Evolutionary conservation across 257 asterid genomes (phyloP).

Genomic region (Nicotiana undulata): DNA sequence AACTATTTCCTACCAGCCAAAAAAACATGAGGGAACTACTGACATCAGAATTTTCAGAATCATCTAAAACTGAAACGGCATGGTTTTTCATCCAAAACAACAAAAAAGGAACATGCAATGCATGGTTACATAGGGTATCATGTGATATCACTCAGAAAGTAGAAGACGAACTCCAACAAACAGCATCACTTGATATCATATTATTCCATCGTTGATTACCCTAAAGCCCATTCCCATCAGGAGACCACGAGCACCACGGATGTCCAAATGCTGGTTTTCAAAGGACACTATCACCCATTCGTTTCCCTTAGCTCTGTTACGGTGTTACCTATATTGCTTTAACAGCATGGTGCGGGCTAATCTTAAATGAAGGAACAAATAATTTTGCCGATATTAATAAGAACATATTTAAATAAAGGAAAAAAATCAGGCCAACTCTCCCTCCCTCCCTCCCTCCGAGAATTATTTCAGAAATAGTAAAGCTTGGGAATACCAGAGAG

Average conservation of each 20-base stretch:
- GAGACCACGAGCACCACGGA: neutral
- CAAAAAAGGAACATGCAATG: neutral
- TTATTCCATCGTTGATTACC: neutral
- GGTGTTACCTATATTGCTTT: neutral
- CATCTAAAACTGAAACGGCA: neutral
- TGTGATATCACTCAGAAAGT: neutral
- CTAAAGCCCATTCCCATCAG: neutral
- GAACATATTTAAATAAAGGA: neutral
- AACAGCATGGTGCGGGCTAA: neutral
- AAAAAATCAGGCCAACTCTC: neutral
- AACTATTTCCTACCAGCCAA: neutral
- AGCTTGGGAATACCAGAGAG: neutral
- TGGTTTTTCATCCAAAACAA: neutral
- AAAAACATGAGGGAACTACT: neutral
- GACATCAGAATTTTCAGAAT: neutral
- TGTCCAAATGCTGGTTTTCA: neutral
- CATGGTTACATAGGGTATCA: neutral
- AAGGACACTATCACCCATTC: neutral
- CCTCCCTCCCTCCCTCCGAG: no score
- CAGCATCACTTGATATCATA: neutral
- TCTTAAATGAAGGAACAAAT: neutral
- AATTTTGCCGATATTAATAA: neutral
- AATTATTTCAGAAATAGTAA: neutral
- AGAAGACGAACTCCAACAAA: neutral
- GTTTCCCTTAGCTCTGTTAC: neutral